phyloP scores from a whole-genome alignment of 345 rosid genomes.

The Durio zibethinus region DNA sequence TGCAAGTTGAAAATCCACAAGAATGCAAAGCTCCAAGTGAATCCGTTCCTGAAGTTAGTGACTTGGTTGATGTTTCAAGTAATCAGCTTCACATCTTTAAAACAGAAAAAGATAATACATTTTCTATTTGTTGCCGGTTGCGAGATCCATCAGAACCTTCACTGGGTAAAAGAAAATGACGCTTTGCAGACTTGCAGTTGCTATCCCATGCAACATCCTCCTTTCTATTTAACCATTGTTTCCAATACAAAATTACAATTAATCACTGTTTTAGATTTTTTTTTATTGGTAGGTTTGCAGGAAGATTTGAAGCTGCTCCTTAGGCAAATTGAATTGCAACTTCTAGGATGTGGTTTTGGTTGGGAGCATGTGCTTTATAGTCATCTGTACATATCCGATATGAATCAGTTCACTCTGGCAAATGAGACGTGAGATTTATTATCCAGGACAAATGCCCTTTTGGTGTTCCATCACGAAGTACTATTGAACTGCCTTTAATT shows the following conservation, averaged over 20 bases:
- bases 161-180: constrained; percentile 44
- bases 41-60: constrained; percentile 28
- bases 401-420: constrained; percentile 71
- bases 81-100: constrained; percentile 45
- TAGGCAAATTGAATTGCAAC: constrained; percentile 55
- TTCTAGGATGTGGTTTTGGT: constrained; percentile 45
- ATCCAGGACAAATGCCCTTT: constrained; percentile 84
- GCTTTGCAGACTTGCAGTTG: background rate
- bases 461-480: constrained; percentile 99
- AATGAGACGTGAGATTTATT: constrained; percentile 83
- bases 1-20: constrained; percentile 45
- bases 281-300: constrained; percentile 48
- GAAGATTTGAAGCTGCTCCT: constrained; percentile 68
- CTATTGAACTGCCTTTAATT: constrained; percentile 77
- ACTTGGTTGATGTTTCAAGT: constrained; percentile 36
- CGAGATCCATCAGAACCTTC: constrained; percentile 45
- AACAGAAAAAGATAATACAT: constrained; percentile 47
- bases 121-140: constrained; percentile 87
- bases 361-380: constrained; percentile 87
- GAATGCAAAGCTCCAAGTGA: constrained; percentile 31
- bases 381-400: constrained; percentile 86
- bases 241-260: background rate
- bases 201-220: background rate
- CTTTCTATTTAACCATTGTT: constrained; percentile 2
- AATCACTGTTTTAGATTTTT: background rate